Evolutionary conservation across 2,329 filamentous ascomycete genomes (phyloP).

Genomic region (Phialemoniopsis sp.): DNA sequence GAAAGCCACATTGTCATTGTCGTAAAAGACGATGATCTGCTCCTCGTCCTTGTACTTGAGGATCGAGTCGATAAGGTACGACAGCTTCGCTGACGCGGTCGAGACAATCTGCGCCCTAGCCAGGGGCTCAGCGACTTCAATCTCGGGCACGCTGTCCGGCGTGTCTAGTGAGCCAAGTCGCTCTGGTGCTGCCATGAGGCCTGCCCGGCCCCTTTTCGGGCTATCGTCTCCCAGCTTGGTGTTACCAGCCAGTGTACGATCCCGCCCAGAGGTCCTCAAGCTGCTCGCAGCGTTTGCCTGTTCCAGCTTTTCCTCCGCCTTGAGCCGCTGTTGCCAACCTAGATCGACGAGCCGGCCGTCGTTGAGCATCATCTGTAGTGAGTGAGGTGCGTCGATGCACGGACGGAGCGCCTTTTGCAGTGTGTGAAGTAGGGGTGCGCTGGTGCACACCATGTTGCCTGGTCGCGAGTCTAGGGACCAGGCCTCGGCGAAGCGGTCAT

Average conservation of each 20-base stretch:
- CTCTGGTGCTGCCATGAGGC: constrained; percentile 13
- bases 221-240: constrained; percentile 32
- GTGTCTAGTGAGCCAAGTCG: constrained; percentile 9
- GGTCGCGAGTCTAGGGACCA: constrained; percentile 62
- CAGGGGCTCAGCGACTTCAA: constrained; percentile 42
- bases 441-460: constrained; percentile 41
- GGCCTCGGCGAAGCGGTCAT: constrained; percentile 36
- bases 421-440: constrained; percentile 43
- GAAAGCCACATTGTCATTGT: constrained; percentile 79
- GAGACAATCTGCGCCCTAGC: constrained; percentile 62
- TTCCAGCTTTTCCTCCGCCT: constrained; percentile 14
- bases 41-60: constrained; percentile 63
- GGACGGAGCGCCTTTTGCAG: constrained; percentile 49
- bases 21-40: constrained; percentile 92
- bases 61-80: constrained; percentile 75
- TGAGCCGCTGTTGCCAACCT: constrained; percentile 30
- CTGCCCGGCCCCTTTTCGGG: constrained; percentile 24
- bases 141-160: constrained; percentile 8
- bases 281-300: not conserved
- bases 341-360: constrained; percentile 35
- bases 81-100: constrained; percentile 82
- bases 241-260: constrained; percentile 30
- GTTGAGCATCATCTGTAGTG: constrained; percentile 42
- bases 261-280: constrained; percentile 2
- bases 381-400: constrained; percentile 34